Conservation (phyloP, 768 basidiomycete species). For the Pulveroboletus sp. region DNA sequence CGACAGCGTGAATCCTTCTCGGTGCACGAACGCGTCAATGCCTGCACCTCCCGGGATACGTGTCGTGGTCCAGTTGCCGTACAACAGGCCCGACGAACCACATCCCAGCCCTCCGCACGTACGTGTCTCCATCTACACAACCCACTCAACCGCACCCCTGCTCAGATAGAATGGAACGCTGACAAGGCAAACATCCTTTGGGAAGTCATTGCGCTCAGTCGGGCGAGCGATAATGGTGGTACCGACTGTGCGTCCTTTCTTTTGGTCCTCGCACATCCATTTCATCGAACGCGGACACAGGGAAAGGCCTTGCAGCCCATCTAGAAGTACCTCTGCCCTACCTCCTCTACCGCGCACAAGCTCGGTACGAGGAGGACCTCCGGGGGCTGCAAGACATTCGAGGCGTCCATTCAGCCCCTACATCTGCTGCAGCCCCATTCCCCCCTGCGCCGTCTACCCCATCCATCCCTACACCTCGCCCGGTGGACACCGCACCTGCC, state of each 20-base stretch:
- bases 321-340: slow-evolving; percentile 82
- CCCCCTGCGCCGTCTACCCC: slow-evolving; percentile 14
- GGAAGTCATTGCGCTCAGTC: slow-evolving; percentile 81
- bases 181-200: slow-evolving; percentile 85
- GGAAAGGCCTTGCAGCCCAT: slow-evolving; percentile 81
- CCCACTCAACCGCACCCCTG: slow-evolving; percentile 5
- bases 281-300: slow-evolving; percentile 35
- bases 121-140: slow-evolving; percentile 28
- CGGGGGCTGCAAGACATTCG: slow-evolving; percentile 72
- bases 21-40: slow-evolving; percentile 16
- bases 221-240: slow-evolving; percentile 66
- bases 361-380: slow-evolving; percentile 82
- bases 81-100: slow-evolving; percentile 71
- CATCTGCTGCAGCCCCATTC: slow-evolving; percentile 31
- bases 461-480: slow-evolving; percentile 8
- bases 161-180: slow-evolving; percentile 78
- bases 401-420: slow-evolving; percentile 52
- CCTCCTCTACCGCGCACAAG: slow-evolving; percentile 79
- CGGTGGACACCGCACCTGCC: slow-evolving; percentile 15
- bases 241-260: slow-evolving; percentile 66
- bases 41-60: slow-evolving; percentile 43
- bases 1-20: slow-evolving; percentile 18
- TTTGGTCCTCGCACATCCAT: background rate
- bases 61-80: slow-evolving; percentile 77
- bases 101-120: slow-evolving; percentile 67